phyloP scores from a whole-genome alignment of 768 basidiomycete species.

The Leccinum truebloodii region DNA sequence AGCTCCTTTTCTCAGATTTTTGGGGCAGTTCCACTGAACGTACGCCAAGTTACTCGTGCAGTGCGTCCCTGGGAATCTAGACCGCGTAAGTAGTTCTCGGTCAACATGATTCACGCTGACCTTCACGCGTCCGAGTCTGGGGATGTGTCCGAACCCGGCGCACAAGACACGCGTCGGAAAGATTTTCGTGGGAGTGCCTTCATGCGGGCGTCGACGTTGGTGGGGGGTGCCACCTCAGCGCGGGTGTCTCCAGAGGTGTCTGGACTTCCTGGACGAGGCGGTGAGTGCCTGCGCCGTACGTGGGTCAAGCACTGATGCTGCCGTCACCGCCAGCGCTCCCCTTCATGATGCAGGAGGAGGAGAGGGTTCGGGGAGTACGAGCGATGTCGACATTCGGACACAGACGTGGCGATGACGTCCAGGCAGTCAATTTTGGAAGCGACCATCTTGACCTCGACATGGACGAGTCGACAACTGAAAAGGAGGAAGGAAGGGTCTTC shows the following conservation, averaged over 20 bases:
- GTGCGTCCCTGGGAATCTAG: conserved; percentile 31
- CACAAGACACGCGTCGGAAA: conserved; percentile 50
- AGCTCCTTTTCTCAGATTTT: too few species aligned
- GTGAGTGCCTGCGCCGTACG: background rate
- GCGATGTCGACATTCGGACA: too few species aligned
- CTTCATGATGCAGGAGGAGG: background rate
- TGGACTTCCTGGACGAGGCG: conserved; percentile 52
- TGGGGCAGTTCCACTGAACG: conserved; percentile 9
- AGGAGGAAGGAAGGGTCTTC: background rate
- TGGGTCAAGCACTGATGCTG: background rate
- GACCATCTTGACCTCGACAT: conserved; percentile 15
- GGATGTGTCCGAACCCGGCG: conserved; percentile 49
- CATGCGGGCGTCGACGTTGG: conserved; percentile 53
- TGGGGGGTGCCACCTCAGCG: conserved; percentile 40
- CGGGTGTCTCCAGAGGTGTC: conserved; percentile 63
- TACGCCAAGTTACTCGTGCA: conserved; percentile 28
- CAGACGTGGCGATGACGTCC: conserved; percentile 17
- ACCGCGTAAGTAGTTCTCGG: conserved; percentile 25
- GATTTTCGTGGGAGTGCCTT: conserved; percentile 62
- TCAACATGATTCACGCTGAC: conserved; percentile 8
- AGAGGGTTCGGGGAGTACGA: conserved; percentile 14
- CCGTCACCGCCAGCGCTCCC: too few species aligned
- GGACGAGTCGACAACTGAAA: conserved; percentile 29
- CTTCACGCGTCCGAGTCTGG: conserved; percentile 17
- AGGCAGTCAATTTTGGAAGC: conserved; percentile 20